A percentile compares a stretch with the other conserved stretches of the same genome.
These are phyloP conservation scores for Mycena albidolilacea DNA, from an alignment of 768 basidiomycete genomes.

Conservation along the genomic window DNA sequence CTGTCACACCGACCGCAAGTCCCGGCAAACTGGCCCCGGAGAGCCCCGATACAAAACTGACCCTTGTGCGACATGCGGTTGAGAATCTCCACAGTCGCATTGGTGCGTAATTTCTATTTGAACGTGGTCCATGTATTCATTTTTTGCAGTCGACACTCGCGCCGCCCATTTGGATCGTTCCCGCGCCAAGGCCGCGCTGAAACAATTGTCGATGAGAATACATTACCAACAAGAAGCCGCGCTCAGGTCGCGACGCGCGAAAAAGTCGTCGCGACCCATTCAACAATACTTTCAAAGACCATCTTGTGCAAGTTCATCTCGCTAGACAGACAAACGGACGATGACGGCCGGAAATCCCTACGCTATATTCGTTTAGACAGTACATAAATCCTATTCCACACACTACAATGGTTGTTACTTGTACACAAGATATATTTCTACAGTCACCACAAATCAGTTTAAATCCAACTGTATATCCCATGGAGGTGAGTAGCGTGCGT, in stretches of 20 bases:
- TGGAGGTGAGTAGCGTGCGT: constrained; percentile 40
- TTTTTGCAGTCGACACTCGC: constrained; percentile 74
- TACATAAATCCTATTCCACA: constrained; percentile 25
- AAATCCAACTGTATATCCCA: constrained; percentile 67
- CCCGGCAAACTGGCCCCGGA: constrained; percentile 31
- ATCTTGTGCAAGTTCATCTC: neutral
- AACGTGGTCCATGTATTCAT: neutral
- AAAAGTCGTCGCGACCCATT: constrained; percentile 31
- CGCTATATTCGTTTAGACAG: constrained; percentile 2
- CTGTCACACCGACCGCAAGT: constrained; percentile 35
- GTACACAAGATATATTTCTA: constrained; percentile 30
- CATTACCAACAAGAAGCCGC: constrained; percentile 65
- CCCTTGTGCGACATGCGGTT: constrained; percentile 28
- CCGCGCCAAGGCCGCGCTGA: constrained; percentile 77
- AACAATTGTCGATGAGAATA: constrained; percentile 74
- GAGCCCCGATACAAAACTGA: constrained; percentile 31
- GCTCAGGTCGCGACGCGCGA: constrained; percentile 22
- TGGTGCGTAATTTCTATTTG: constrained; percentile 23
- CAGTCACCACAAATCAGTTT: constrained; percentile 42
- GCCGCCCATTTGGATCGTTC: constrained; percentile 85
- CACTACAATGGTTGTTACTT: constrained; percentile 27
- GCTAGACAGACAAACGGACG: neutral
- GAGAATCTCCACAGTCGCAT: constrained; percentile 38
- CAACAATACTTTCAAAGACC: constrained; percentile 43
- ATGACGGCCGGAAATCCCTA: constrained; percentile 1